Base-by-base conservation (phyloP, 2,329 filamentous ascomycete genomes). In the Biscogniauxia mediterranea region DNA sequence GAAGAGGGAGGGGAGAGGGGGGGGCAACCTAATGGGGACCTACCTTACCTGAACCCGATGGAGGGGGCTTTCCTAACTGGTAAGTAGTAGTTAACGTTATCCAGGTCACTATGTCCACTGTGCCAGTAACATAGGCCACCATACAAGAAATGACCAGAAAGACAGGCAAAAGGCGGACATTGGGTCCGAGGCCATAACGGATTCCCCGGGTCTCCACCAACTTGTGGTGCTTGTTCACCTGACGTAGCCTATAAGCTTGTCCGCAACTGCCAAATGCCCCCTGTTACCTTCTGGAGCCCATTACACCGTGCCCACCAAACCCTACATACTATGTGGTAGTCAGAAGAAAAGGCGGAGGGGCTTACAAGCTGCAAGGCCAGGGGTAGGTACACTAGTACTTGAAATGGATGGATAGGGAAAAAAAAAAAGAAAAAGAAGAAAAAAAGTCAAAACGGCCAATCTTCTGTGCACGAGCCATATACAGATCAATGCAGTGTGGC, bases 1-100 rank as follows among this genome's bases (percentile, higher is more conserved):
- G n/a, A n/a, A n/a, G n/a, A n/a, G 56, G 52, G 54, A 55, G 32
- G 61, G 59, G 59, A 62, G 58, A 55, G 57, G 55, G 61, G 54
- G 61, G 56, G 60, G 58, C 56, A 58, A 60, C 26, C n/a, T n/a
- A 60, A 25, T 28, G 49, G 21, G 11, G 28, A 32, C 28, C 3
- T 32, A 32, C 28, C 28, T 32, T 9, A 32, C 28, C 28, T 32
- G 23, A 32, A 8, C 7, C 28, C 11, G 28, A 32, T 8, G 11
- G 38, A 23, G 32, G 17, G 28, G 54, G 54, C 19, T 19, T 54
- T 19, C 21, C 21, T 23, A 23, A 23, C 23, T 23, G 28, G 28
- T 9, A 32, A 32, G 28, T 32, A 23, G 23, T 23, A 23, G 23
- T 5, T 23, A 23, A 23, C 5, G 23, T 23, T 23, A 5, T 23